phyloP scores from a whole-genome alignment of 768 basidiomycete species.

The Suillus alpinus region DNA sequence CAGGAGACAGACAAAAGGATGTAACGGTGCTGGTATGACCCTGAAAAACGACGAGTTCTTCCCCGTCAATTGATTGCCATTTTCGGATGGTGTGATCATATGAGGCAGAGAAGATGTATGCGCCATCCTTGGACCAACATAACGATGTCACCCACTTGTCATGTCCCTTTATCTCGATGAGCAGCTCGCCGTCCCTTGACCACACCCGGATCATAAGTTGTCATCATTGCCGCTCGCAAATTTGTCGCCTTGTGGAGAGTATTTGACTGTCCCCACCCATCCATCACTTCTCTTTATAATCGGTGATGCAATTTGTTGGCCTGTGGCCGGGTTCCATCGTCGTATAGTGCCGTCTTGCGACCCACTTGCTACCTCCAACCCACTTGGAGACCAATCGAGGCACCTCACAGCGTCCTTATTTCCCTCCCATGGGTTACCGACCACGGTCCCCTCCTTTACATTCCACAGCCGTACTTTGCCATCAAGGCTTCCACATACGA shows the following conservation, averaged over 20 bases:
- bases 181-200: background rate
- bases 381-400: slow-evolving; percentile 11
- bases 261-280: background rate
- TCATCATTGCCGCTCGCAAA: background rate
- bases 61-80: background rate
- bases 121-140: background rate
- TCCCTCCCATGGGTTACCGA: background rate
- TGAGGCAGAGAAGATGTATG: background rate
- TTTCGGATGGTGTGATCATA: background rate
- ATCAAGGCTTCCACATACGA: background rate
- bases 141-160: background rate
- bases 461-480: background rate
- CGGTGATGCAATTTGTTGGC: background rate
- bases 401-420: background rate
- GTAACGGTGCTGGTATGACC: background rate
- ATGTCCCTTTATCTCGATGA: background rate
- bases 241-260: background rate
- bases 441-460: background rate
- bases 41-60: background rate
- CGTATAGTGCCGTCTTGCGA: slow-evolving; percentile 9
- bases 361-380: slow-evolving; percentile 7
- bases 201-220: background rate
- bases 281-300: background rate
- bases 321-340: slow-evolving; percentile 11
- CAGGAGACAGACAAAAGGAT: background rate